Evolutionary conservation across 352 stramenopile species (phyloP), one percentile per base, ranked within the genome.

Genomic region (Pythium scleroteichum): DNA sequence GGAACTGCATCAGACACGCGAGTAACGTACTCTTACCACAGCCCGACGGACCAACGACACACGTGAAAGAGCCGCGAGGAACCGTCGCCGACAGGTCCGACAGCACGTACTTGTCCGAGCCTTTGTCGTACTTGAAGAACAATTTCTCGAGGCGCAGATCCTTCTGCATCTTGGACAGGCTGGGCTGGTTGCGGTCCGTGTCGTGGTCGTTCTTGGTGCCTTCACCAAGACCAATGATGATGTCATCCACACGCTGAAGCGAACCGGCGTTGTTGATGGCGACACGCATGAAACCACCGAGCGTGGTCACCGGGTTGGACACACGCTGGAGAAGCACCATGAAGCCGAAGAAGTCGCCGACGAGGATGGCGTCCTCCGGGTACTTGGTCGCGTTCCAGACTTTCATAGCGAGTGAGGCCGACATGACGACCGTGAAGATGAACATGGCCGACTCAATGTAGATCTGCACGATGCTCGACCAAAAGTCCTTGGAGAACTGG

Each of bases 361-460:
- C 79, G 8, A 70, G 78, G 47, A 95, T 74, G 9, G 81, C 73
- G 16, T 75, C 72, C 23, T 71, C 53, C 29, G 54, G 47, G 64
- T 71, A 66, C 8, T 47, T 55, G 4, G 22, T 38, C 2, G 38
- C 38, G 52, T 84, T 79, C 78, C 79, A 94, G 24, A 95, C 87
- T 52, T 95, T 95, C 76, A 92, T 90, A 0, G 87, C 76, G 32
- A 96, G 62, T 23, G 85, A 90, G 9, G 84, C 77, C 27, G 82
- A 94, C 78, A 96, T 91, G 62, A 94, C 86, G 8, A 84, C 82
- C 45, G 86, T 85, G 69, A 96, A 96, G 69, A 94, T 92, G 69
- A 90, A 95, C 87, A 96, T 96, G 22, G 82, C 83, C 38, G 82
- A 92, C 60, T 94, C 85, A 45, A 96, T 92, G 75, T 96, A 94